Conservation (phyloP, 2,329 filamentous ascomycete species). For the Apiospora koreana region DNA sequence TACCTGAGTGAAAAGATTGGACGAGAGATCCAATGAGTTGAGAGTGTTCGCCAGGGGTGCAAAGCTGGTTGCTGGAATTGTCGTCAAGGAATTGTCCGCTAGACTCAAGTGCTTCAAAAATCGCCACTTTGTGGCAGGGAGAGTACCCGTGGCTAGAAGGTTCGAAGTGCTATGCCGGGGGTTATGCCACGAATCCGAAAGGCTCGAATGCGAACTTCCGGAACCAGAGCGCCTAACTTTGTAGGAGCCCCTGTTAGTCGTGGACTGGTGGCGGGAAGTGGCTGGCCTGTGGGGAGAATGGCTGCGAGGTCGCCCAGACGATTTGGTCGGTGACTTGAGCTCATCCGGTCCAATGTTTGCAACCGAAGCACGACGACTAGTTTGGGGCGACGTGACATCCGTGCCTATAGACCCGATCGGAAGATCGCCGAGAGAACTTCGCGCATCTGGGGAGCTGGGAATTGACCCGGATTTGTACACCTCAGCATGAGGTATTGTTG, state of each 20-base stretch:
- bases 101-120: conserved; percentile 91
- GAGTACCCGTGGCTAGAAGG: conserved; percentile 66
- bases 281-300: conserved; percentile 78
- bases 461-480: conserved; percentile 67
- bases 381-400: conserved; percentile 36
- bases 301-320: conserved; percentile 62
- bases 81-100: conserved; percentile 86
- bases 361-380: conserved; percentile 45
- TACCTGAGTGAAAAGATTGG: conserved; percentile 91
- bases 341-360: conserved; percentile 51
- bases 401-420: conserved; percentile 62
- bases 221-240: conserved; percentile 87
- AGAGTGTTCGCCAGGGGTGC: conserved; percentile 83
- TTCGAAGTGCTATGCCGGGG: conserved; percentile 77
- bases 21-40: conserved; percentile 88
- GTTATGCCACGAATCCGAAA: conserved; percentile 65
- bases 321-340: conserved; percentile 43
- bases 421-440: conserved; percentile 49
- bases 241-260: conserved; percentile 66
- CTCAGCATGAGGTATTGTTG: conserved; percentile 64
- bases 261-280: conserved; percentile 71
- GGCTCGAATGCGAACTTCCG: conserved; percentile 85
- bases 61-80: conserved; percentile 74
- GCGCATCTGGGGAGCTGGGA: conserved; percentile 62
- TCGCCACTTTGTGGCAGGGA: conserved; percentile 90